Percentiles rank a stretch among this genome's conserved stretches.
phyloP scores from a whole-genome alignment of 768 basidiomycete species.

The Lactarius deliciosus region DNA sequence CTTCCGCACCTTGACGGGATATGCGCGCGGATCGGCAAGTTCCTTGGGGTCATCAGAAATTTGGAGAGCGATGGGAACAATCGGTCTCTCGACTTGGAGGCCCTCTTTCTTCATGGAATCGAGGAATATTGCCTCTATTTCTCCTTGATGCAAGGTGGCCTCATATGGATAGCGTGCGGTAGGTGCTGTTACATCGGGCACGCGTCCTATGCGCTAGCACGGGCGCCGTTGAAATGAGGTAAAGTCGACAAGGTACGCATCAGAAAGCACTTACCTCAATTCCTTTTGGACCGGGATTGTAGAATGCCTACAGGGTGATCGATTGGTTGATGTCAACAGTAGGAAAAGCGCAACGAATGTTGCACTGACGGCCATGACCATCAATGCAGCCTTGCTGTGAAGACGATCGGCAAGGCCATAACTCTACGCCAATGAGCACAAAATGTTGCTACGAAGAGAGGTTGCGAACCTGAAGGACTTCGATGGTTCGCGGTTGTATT shows the following conservation, averaged over 20 bases:
- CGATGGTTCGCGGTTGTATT: slow-evolving; percentile 54
- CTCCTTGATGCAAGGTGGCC: slow-evolving; percentile 66
- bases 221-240: neutral
- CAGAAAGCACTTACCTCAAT: slow-evolving; percentile 50
- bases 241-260: neutral
- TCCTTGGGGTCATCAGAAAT: slow-evolving; percentile 44
- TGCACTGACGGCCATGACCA: slow-evolving; percentile 62
- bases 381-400: slow-evolving; percentile 60
- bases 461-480: slow-evolving; percentile 46
- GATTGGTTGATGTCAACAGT: neutral
- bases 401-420: slow-evolving; percentile 72
- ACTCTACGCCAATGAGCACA: slow-evolving; percentile 46
- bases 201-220: slow-evolving; percentile 57
- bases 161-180: slow-evolving; percentile 72
- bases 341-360: neutral
- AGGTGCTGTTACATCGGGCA: slow-evolving; percentile 58
- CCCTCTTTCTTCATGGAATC: slow-evolving; percentile 52
- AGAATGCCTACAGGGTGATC: slow-evolving; percentile 57
- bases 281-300: slow-evolving; percentile 58
- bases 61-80: slow-evolving; percentile 49
- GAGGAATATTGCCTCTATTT: slow-evolving; percentile 58
- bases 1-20: slow-evolving; percentile 38
- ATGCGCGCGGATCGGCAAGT: slow-evolving; percentile 42
- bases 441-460: neutral
- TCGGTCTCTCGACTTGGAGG: slow-evolving; percentile 50